phyloP scores from a whole-genome alignment of 768 basidiomycete species.

The Lactarius psammicola region DNA sequence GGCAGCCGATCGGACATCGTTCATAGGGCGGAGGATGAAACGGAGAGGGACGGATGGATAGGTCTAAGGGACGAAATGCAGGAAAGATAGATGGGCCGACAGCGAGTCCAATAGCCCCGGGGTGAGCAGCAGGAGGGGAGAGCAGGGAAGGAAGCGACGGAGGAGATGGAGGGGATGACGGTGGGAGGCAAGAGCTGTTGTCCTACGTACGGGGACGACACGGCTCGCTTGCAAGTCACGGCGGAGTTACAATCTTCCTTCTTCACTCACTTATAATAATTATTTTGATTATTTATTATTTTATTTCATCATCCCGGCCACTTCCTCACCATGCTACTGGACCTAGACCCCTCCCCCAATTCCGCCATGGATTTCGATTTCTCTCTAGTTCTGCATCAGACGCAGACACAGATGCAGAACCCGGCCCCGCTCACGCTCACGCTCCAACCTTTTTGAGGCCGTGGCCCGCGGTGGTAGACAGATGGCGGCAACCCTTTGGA shows the following conservation, averaged over 20 bases:
- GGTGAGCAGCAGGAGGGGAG: slow-evolving; percentile 20
- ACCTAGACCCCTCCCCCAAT: slow-evolving; percentile 8
- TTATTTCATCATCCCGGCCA: neutral
- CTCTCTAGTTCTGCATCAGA: neutral
- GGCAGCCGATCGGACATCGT: slow-evolving; percentile 30
- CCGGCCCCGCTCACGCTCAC: neutral
- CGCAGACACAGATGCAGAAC: neutral
- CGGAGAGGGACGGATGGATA: slow-evolving; percentile 18
- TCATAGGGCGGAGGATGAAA: slow-evolving; percentile 26
- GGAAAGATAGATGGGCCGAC: neutral
- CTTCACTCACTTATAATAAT: slow-evolving; percentile 6
- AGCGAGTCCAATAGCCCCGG: slow-evolving; percentile 9
- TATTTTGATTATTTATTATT: slow-evolving; percentile 10
- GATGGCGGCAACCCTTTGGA: slow-evolving; percentile 4
- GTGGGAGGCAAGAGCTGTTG: slow-evolving; percentile 32
- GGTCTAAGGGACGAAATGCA: slow-evolving; percentile 9
- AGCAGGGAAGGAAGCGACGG: slow-evolving; percentile 18
- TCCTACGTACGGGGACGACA: slow-evolving; percentile 26
- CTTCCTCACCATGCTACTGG: neutral
- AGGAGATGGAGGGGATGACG: slow-evolving; percentile 30
- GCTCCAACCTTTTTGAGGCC: neutral
- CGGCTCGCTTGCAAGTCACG: slow-evolving; percentile 21
- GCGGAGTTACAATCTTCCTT: slow-evolving; percentile 28
- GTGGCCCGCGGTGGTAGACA: slow-evolving; percentile 18
- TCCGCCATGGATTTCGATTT: neutral